phyloP scores from a whole-genome alignment of 495 filamentous ascomycete genomes.

The Pyrenopolyporus hunteri region DNA sequence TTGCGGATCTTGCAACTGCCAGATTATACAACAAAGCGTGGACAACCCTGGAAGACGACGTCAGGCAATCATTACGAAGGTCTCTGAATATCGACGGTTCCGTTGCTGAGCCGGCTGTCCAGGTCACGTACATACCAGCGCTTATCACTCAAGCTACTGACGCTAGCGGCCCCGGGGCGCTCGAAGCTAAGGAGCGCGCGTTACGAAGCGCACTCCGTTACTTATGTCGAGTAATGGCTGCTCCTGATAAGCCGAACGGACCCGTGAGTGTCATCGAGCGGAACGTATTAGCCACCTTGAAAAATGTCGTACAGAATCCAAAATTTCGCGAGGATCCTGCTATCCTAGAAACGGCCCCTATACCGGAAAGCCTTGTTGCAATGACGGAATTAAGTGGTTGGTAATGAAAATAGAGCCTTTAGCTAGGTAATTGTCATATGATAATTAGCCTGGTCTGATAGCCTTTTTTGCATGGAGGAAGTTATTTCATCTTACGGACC shows the following conservation, averaged over 20 bases:
- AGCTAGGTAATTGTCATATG: neutral
- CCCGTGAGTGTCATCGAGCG: constrained; percentile 33
- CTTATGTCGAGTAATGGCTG: constrained; percentile 28
- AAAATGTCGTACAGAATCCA: constrained; percentile 23
- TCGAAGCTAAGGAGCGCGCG: constrained; percentile 17
- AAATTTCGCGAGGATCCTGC: constrained; percentile 24
- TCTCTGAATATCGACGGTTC: constrained; percentile 45
- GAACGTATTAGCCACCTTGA: constrained; percentile 22
- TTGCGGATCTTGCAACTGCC: constrained; percentile 37
- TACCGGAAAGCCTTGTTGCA: constrained; percentile 21
- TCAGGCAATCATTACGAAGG: constrained; percentile 27
- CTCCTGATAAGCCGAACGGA: constrained; percentile 6
- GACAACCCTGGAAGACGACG: constrained; percentile 32
- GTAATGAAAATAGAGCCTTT: neutral
- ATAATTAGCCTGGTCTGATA: neutral
- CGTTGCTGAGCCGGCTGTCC: constrained; percentile 40
- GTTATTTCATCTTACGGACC: too few relatives aligned
- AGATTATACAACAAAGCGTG: constrained; percentile 40
- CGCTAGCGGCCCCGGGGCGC: constrained; percentile 2
- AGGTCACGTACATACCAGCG: constrained; percentile 47
- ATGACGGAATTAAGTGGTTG: neutral
- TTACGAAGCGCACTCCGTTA: constrained; percentile 30
- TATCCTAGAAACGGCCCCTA: constrained; percentile 20
- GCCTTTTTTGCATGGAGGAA: too few relatives aligned
- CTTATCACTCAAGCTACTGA: constrained; percentile 37